Evolutionary conservation across 1,139 yeast species (phyloP), one percentile per base, ranked within the genome.

Genomic region (Scheffersomyces insectosa): DNA sequence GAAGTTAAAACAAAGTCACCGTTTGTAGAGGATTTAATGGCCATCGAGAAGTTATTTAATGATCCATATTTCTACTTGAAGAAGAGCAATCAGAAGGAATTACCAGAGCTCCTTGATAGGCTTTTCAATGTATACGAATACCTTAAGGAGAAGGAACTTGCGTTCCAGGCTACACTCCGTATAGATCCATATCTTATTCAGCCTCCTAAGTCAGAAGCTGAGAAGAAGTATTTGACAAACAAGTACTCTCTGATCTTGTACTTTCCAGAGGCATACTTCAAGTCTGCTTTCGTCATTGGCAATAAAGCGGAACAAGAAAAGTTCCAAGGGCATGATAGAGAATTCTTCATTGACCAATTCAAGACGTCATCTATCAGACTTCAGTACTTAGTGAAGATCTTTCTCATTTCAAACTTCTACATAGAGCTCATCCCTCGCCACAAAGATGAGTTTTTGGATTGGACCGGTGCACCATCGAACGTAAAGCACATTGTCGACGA

Each of bases 401-500:
- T 54, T 44, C 50, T 71, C 33, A 53, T 68, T 15, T 51, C 68
- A 28, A 55, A 55, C 36, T 62, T 73, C 32, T 66, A 63, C 39
- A 47, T 57, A 33, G 76, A 72, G 42, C 48, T 70, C 29, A 54
- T 60, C 2, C 50, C 56, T 0, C 37, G 47, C 8, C 51, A 54
- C 33, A 70, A 66, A 42, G 55, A 46, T 33, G 58, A 54, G 1
- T 57, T 72, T 28, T 48, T 72, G 27, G 42, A 42, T 12, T 49
- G 55, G 0, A 45, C 63, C 9, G 59, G 60, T 4, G 66, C 69
- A 0, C 68, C 54, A 2, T 36, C 62, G 1, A 56, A 55, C 27
- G 50, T 66, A 10, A 72, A 70, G 48, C 79, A 73, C 47, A 52
- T 74, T 6, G 59, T 66, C 0, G 77, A 72, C 35, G 72, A 68